A percentile compares a stretch with the other conserved stretches of the same genome.
phyloP scores from a whole-genome alignment of 208 protist genomes.

The Trypanosoma theileri region DNA sequence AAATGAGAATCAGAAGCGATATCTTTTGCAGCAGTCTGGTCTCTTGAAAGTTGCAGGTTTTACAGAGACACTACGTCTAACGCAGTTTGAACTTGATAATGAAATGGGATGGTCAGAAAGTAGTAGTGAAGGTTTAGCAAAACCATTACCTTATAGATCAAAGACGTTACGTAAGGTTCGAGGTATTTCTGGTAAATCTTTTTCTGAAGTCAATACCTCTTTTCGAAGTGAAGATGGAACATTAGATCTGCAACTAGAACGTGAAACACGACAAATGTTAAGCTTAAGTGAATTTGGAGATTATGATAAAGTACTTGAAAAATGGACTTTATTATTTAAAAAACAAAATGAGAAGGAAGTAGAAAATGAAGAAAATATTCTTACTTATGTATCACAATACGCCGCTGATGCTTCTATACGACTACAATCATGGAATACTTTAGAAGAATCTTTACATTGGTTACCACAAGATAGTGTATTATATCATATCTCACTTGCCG shows the following conservation, averaged over 20 bases:
- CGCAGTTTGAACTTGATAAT: constrained; percentile 59
- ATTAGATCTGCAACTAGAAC: constrained; percentile 44
- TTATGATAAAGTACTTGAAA: constrained; percentile 65
- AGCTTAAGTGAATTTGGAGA: constrained; percentile 81
- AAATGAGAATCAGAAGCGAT: constrained; percentile 54
- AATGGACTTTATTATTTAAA: constrained; percentile 57
- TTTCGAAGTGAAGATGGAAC: constrained; percentile 38
- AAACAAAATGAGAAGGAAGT: constrained; percentile 27
- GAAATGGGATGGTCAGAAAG: constrained; percentile 43
- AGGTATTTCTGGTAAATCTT: constrained; percentile 36
- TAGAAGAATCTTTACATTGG: constrained; percentile 51
- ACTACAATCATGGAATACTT: constrained; percentile 71
- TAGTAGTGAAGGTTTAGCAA: constrained; percentile 42
- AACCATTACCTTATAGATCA: constrained; percentile 18
- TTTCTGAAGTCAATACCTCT: constrained; percentile 46
- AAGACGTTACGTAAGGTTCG: constrained; percentile 41
- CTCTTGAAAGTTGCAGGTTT: constrained; percentile 82
- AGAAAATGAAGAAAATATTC: constrained; percentile 56
- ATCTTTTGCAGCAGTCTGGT: constrained; percentile 70
- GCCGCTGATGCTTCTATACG: constrained; percentile 84
- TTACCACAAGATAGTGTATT: constrained; percentile 60
- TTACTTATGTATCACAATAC: constrained; percentile 75
- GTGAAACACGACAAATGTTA: constrained; percentile 59
- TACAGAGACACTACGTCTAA: constrained; percentile 64
- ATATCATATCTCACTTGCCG: constrained; percentile 66